These are phyloP conservation scores for Mycena crocata DNA, from an alignment of 768 basidiomycete genomes.

Conservation along the genomic window DNA sequence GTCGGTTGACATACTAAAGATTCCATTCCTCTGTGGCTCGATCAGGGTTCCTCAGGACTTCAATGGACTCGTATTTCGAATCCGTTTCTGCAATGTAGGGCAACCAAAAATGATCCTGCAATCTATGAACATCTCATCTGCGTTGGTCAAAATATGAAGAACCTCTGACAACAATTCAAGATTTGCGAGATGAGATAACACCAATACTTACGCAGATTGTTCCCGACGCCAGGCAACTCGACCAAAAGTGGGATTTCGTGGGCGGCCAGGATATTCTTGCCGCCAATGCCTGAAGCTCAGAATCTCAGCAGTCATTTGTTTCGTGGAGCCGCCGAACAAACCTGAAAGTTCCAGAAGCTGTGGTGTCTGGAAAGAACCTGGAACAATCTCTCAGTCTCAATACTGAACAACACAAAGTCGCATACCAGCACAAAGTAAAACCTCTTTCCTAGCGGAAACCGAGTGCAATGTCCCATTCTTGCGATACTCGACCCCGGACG, in stretches of 20 bases:
- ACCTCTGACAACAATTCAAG: constrained; percentile 3
- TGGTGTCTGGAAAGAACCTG: constrained; percentile 44
- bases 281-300: constrained; percentile 38
- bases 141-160: neutral
- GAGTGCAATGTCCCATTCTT: constrained; percentile 31
- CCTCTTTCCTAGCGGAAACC: constrained; percentile 52
- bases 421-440: constrained; percentile 56
- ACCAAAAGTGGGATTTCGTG: constrained; percentile 36
- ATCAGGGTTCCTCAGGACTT: constrained; percentile 24
- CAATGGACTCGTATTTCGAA: constrained; percentile 30
- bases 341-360: constrained; percentile 46
- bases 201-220: constrained; percentile 39
- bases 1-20: constrained; percentile 32
- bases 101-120: constrained; percentile 33
- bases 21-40: constrained; percentile 26
- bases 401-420: neutral
- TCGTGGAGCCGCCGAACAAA: constrained; percentile 5
- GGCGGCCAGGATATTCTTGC: constrained; percentile 26
- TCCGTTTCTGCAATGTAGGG: constrained; percentile 28
- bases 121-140: neutral
- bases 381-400: neutral
- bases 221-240: constrained; percentile 46
- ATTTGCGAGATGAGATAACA: neutral
- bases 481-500: constrained; percentile 38
- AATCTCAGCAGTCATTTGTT: neutral